A percentile compares a stretch with the other conserved stretches of the same genome.
Conservation (phyloP, 2,329 filamentous ascomycete species). For the Sporothrix schenckii region DNA sequence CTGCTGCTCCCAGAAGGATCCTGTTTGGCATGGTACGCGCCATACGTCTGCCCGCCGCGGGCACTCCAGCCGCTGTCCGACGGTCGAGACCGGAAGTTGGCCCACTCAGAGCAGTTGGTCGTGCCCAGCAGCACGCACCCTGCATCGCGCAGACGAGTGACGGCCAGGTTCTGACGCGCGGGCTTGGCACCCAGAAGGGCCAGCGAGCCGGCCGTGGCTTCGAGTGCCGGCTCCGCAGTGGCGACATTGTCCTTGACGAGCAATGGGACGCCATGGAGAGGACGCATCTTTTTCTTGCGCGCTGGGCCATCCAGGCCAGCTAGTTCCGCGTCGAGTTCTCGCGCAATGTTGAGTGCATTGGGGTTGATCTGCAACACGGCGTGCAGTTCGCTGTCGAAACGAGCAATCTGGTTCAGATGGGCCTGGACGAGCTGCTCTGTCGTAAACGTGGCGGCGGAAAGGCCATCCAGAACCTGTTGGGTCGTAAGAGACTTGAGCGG, state of each 20-base stretch:
- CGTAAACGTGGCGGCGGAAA: conserved; percentile 43
- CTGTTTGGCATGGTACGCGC: conserved; percentile 31
- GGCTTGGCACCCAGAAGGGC: conserved; percentile 50
- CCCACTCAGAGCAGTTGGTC: conserved; percentile 35
- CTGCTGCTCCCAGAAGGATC: conserved; percentile 61
- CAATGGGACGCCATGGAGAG: conserved; percentile 33
- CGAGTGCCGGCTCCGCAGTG: conserved; percentile 53
- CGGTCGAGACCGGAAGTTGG: conserved; percentile 33
- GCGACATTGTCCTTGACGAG: conserved; percentile 65
- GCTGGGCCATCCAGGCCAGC: conserved; percentile 34
- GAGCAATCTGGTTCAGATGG: conserved; percentile 41
- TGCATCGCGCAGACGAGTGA: conserved; percentile 29
- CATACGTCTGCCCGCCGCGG: conserved; percentile 35
- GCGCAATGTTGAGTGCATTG: conserved; percentile 47
- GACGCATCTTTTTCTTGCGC: not conserved
- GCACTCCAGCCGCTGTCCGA: conserved; percentile 36
- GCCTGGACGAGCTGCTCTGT: conserved; percentile 45
- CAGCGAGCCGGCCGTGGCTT: conserved; percentile 64
- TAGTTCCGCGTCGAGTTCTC: conserved; percentile 42
- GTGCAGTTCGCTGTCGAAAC: conserved; percentile 43
- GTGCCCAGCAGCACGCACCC: conserved; percentile 34
- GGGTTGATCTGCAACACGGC: conserved; percentile 47
- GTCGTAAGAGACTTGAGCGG: conserved; percentile 43
- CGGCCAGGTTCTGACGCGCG: conserved; percentile 37
- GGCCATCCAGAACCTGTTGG: conserved; percentile 42